Percentiles rank a stretch among this genome's conserved stretches.
phyloP scores from a whole-genome alignment of 768 basidiomycete genomes.

The Tephrocybe sp. region DNA sequence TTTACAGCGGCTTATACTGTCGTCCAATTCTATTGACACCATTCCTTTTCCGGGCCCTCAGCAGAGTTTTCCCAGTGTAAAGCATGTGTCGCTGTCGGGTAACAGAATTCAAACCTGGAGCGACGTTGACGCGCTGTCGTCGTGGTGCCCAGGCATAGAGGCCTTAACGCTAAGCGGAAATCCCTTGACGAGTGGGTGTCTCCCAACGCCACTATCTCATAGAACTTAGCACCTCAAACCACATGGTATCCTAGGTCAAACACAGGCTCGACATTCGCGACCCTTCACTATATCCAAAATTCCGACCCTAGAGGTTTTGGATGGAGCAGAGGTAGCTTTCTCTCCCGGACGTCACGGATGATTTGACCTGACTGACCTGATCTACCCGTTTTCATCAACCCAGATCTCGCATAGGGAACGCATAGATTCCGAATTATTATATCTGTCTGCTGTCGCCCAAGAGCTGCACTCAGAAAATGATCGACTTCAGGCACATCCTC shows the following conservation, averaged over 20 bases:
- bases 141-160: constrained; percentile 70
- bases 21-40: constrained; percentile 54
- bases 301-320: constrained; percentile 59
- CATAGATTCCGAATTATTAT: constrained; percentile 81
- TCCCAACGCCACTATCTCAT: constrained; percentile 7
- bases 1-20: constrained; percentile 63
- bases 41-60: constrained; percentile 44
- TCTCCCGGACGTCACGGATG: constrained; percentile 7
- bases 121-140: constrained; percentile 61
- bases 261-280: constrained; percentile 42
- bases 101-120: constrained; percentile 62
- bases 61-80: constrained; percentile 36
- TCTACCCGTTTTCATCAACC: constrained; percentile 6
- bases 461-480: constrained; percentile 42
- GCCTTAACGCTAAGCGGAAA: constrained; percentile 63
- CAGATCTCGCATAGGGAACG: constrained; percentile 74
- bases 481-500: constrained; percentile 54
- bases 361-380: constrained; percentile 8
- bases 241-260: constrained; percentile 31
- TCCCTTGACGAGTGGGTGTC: constrained; percentile 56
- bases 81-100: constrained; percentile 61
- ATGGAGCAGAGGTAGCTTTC: constrained; percentile 60
- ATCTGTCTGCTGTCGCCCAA: constrained; percentile 64
- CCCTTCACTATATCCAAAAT: constrained; percentile 68
- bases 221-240: constrained; percentile 3